phyloP scores from a whole-genome alignment of 176 grass and related monocot genomes.

The Rhynchospora tenuis region DNA sequence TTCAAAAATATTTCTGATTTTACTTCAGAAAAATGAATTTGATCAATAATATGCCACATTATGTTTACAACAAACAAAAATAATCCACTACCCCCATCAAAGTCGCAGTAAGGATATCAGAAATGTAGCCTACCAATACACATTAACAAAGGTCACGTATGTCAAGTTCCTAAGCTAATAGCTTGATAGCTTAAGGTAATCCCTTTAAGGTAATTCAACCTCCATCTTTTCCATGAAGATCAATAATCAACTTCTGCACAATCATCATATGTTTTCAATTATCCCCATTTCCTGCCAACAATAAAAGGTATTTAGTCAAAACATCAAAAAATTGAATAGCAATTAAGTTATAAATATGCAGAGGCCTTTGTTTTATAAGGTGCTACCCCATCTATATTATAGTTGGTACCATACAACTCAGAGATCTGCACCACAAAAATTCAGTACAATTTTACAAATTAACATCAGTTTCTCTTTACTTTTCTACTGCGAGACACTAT shows the following conservation, averaged over 20 bases:
- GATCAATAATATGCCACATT: not conserved
- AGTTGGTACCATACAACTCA: not conserved
- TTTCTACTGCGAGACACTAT: not conserved
- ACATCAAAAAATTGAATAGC: not conserved
- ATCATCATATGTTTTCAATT: not conserved
- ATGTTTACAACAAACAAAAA: not conserved
- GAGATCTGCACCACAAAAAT: too few species aligned
- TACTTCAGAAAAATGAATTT: not conserved
- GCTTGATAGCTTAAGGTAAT: not conserved
- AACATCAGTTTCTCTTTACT: not conserved
- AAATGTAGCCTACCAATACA: constrained; percentile 13
- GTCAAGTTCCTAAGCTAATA: constrained; percentile 17
- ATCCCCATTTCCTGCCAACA: not conserved
- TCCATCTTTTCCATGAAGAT: not conserved
- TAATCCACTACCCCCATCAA: not conserved
- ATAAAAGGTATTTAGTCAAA: not conserved
- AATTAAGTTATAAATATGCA: not conserved
- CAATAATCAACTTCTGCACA: not conserved
- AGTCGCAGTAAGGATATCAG: not conserved
- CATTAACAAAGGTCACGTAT: constrained; percentile 4
- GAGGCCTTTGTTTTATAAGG: too few species aligned
- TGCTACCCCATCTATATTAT: too few species aligned
- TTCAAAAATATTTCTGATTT: not conserved
- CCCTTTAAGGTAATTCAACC: not conserved
- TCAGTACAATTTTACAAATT: not conserved